Conservation (phyloP, 83 land plant genomes). For the Thuja plicata region DNA sequence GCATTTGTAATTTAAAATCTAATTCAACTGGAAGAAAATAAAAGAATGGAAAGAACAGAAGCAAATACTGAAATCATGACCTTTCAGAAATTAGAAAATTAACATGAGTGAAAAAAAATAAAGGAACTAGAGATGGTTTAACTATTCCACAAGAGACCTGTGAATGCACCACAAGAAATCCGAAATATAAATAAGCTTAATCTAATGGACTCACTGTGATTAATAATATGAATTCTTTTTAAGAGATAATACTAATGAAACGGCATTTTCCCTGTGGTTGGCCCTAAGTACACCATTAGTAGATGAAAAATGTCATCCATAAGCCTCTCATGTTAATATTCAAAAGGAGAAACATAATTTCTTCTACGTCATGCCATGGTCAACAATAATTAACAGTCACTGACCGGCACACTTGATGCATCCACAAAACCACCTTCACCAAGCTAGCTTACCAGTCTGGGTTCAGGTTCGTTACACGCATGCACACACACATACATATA, state of each 20-base stretch:
- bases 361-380: not conserved
- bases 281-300: not conserved
- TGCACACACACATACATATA: too few relatives aligned
- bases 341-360: not conserved
- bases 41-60: not conserved
- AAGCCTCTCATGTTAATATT: not conserved
- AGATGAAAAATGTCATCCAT: not conserved
- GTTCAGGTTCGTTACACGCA: too few relatives aligned
- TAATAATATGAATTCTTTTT: too few relatives aligned
- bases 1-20: not conserved
- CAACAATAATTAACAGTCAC: too few relatives aligned
- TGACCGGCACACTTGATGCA: not conserved
- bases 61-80: not conserved
- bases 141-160: not conserved
- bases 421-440: not conserved
- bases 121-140: not conserved
- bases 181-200: not conserved
- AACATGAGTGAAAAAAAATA: not conserved
- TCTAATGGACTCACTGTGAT: not conserved
- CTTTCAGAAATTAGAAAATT: not conserved
- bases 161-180: not conserved
- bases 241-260: not conserved
- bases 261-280: too few relatives aligned
- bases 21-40: not conserved
- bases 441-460: too few relatives aligned